phyloP scores from a whole-genome alignment of 495 filamentous ascomycete species.

The Xylaria telfairii region DNA sequence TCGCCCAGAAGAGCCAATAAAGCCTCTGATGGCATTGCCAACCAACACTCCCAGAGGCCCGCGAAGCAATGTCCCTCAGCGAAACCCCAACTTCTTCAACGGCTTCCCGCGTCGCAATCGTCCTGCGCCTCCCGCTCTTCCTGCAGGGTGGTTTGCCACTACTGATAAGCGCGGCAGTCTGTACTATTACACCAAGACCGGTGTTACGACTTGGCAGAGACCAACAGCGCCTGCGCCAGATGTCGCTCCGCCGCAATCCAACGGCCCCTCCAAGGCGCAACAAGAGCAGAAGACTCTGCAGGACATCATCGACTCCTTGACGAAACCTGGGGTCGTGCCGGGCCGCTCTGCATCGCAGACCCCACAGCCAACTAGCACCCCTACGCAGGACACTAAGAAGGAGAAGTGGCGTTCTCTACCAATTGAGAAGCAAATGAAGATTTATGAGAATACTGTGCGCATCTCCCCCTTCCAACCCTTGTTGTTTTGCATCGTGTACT shows the following conservation, averaged over 20 bases:
- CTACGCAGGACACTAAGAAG: conserved; percentile 67
- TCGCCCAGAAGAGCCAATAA: conserved; percentile 60
- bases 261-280: conserved; percentile 65
- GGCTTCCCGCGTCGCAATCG: conserved; percentile 61
- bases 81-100: conserved; percentile 63
- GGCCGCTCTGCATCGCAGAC: conserved; percentile 60
- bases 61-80: conserved; percentile 67
- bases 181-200: conserved; percentile 81
- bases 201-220: conserved; percentile 78
- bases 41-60: conserved; percentile 69
- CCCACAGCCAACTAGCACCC: conserved; percentile 66
- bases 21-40: conserved; percentile 45
- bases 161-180: conserved; percentile 67
- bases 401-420: conserved; percentile 83
- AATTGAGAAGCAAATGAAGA: conserved; percentile 87
- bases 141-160: conserved; percentile 80
- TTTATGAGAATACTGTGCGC: conserved; percentile 89
- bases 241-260: conserved; percentile 64
- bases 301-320: conserved; percentile 85
- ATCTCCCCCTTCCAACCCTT: background rate
- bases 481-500: conserved; percentile 23
- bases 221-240: conserved; percentile 72
- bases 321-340: conserved; percentile 62
- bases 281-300: conserved; percentile 65
- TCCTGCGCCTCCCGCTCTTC: conserved; percentile 64